Percentiles rank a stretch among this genome's conserved stretches.
phyloP scores from a whole-genome alignment of 805 yeast species.

The Cyberlindnera lachancei region DNA sequence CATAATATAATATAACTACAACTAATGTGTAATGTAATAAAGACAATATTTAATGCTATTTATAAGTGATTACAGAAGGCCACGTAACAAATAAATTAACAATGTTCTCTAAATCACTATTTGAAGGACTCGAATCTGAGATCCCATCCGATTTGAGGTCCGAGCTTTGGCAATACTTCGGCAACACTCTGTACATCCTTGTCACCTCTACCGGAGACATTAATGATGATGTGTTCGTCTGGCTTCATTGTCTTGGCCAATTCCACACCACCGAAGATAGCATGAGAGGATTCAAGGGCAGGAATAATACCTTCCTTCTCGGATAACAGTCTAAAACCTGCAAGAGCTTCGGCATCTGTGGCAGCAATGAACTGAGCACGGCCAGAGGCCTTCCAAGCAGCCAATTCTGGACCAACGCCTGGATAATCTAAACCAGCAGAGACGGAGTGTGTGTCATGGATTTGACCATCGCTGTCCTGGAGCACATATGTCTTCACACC shows the following conservation, averaged over 20 bases:
- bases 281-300: conserved; percentile 96
- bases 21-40: conserved; percentile 1
- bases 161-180: conserved; percentile 81
- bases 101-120: conserved; percentile 1
- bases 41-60: not conserved
- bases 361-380: conserved; percentile 89
- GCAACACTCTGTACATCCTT: conserved; percentile 98
- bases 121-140: conserved; percentile 61
- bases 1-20: too few relatives aligned
- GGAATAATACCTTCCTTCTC: conserved; percentile 98
- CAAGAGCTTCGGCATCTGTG: conserved; percentile 89
- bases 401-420: conserved; percentile 98
- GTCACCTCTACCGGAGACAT: conserved; percentile 97
- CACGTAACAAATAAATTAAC: not conserved
- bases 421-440: conserved; percentile 99
- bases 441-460: conserved; percentile 95
- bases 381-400: conserved; percentile 90
- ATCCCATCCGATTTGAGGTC: conserved; percentile 94
- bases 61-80: too few relatives aligned
- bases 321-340: conserved; percentile 81
- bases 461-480: conserved; percentile 91
- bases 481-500: conserved; percentile 93
- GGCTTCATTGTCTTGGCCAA: conserved; percentile 76
- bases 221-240: conserved; percentile 78
- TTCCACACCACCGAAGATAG: conserved; percentile 84